Evolutionary conservation across 2,329 filamentous ascomycete species (phyloP).

Genomic region (Pseudogymnoascus sp.): DNA sequence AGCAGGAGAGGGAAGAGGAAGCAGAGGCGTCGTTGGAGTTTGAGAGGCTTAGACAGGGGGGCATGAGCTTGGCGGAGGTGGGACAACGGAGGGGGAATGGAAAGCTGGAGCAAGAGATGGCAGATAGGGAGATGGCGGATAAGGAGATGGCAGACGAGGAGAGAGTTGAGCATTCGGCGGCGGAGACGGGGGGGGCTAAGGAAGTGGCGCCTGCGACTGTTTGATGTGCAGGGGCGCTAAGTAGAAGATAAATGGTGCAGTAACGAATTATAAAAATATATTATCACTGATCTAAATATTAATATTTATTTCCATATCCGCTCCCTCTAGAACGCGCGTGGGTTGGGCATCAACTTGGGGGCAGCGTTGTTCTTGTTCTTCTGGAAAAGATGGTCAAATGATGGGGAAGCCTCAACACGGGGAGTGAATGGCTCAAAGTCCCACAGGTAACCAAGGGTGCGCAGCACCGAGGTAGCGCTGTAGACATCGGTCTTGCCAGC

Average conservation of each 20-base stretch:
- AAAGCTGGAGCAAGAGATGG: constrained; percentile 14
- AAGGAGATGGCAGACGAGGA: neutral
- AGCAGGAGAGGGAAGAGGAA: neutral
- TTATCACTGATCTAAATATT: neutral
- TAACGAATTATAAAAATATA: neutral
- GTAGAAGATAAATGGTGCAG: neutral
- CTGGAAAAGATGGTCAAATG: constrained; percentile 11
- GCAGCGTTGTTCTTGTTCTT: neutral
- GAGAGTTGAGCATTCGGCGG: neutral
- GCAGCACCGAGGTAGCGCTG: constrained; percentile 33
- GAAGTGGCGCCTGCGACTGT: neutral
- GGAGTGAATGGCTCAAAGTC: constrained; percentile 13
- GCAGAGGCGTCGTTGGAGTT: neutral
- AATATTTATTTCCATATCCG: neutral
- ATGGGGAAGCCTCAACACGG: constrained; percentile 6
- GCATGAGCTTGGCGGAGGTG: constrained; percentile 35
- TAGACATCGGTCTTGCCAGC: constrained; percentile 26
- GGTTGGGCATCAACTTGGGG: neutral
- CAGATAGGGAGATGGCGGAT: neutral
- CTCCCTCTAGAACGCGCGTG: neutral
- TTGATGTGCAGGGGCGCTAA: neutral
- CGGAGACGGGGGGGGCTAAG: neutral
- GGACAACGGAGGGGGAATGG: constrained; percentile 30
- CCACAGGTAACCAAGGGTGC: constrained; percentile 33
- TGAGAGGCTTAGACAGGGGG: constrained; percentile 12